phyloP scores from a whole-genome alignment of 148 eudicot genomes.

The Gaultheria prostrata region DNA sequence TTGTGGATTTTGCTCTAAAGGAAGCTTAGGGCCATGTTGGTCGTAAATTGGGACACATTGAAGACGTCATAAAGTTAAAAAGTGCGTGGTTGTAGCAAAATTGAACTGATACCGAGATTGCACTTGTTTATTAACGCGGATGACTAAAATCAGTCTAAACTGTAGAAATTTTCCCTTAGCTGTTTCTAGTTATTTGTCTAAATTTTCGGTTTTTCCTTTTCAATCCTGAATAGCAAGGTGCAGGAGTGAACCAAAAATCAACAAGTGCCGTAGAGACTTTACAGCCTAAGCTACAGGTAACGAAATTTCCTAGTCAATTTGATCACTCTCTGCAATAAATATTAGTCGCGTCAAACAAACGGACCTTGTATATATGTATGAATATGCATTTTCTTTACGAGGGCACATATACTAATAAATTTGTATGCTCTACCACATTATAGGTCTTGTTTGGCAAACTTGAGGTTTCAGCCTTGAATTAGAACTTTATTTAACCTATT shows the following conservation, averaged over 20 bases:
- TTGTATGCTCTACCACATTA: not conserved
- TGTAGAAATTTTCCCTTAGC: no score
- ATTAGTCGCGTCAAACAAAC: not conserved
- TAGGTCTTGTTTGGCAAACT: not conserved
- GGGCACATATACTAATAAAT: not conserved
- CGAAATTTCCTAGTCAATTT: not conserved
- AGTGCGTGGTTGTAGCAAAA: not conserved
- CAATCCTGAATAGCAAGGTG: slow-evolving; percentile 53
- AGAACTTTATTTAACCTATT: no score
- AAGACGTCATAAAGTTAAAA: not conserved
- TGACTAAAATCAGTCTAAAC: no score
- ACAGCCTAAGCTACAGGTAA: slow-evolving; percentile 78
- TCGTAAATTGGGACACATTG: no score
- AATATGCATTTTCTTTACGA: not conserved
- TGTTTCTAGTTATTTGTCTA: not conserved
- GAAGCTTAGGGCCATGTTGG: no score
- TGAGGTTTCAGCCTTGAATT: no score
- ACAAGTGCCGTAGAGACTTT: slow-evolving; percentile 54
- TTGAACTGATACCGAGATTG: no score
- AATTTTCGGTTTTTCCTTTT: not conserved
- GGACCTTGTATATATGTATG: not conserved
- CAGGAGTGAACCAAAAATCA: slow-evolving; percentile 42
- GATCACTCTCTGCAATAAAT: not conserved
- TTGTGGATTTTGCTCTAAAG: no score
- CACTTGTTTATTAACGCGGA: no score